These are phyloP conservation scores for Ogataea trehaloabstinens DNA, from an alignment of 805 yeast species.

Conservation along the genomic window DNA sequence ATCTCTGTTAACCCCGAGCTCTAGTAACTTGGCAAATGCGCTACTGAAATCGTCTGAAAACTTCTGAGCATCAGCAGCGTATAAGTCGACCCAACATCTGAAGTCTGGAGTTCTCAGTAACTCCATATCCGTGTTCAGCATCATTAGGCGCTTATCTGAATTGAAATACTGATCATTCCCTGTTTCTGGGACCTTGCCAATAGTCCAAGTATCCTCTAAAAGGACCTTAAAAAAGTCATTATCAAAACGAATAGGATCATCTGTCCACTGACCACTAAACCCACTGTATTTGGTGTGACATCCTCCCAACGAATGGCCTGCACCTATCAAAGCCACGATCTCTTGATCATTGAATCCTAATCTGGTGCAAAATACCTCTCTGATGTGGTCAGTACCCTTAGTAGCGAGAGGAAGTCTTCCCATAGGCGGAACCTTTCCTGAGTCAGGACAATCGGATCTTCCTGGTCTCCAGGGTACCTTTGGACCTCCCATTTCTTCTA, in stretches of 20 bases:
- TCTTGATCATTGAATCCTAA: conserved; percentile 71
- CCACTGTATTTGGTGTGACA: conserved; percentile 60
- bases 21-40: conserved; percentile 65
- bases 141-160: conserved; percentile 55
- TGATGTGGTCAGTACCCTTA: conserved; percentile 61
- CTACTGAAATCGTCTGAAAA: conserved; percentile 64
- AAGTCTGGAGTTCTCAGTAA: conserved; percentile 56
- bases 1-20: conserved; percentile 39
- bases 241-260: conserved; percentile 38
- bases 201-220: conserved; percentile 45
- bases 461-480: conserved; percentile 82
- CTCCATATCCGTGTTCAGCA: conserved; percentile 82
- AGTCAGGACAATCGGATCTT: conserved; percentile 55
- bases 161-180: conserved; percentile 40
- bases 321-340: conserved; percentile 70
- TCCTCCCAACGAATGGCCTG: conserved; percentile 76
- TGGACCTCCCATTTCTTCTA: conserved; percentile 80
- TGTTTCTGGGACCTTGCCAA: conserved; percentile 39
- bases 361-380: conserved; percentile 54
- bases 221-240: conserved; percentile 45
- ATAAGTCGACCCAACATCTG: conserved; percentile 58
- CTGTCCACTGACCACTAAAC: conserved; percentile 50
- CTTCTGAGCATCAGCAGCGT: conserved; percentile 60
- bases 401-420: conserved; percentile 77
- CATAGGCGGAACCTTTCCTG: conserved; percentile 54